Evolutionary conservation across 768 basidiomycete species (phyloP).

Genomic region (Lyophyllum semitale): DNA sequence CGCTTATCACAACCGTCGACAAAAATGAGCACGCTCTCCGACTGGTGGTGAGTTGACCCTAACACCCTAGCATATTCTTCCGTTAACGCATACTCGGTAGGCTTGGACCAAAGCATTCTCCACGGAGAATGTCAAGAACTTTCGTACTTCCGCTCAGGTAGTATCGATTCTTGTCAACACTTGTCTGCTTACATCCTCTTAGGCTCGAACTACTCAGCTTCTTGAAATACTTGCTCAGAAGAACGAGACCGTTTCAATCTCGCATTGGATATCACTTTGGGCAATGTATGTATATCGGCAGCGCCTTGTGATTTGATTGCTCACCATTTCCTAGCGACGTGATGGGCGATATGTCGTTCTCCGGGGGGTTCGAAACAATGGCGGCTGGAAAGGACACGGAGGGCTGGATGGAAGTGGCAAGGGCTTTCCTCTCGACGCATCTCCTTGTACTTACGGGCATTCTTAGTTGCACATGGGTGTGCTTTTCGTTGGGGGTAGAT

Average conservation of each 20-base stretch:
- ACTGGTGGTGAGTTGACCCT: slow-evolving; percentile 12
- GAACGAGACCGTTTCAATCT: slow-evolving; percentile 8
- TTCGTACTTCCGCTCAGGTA: slow-evolving; percentile 11
- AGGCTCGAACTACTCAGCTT: slow-evolving; percentile 11
- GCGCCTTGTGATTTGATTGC: slow-evolving; percentile 1
- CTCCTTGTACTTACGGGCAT: background rate
- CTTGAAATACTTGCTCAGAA: slow-evolving; percentile 7
- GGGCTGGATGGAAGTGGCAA: slow-evolving; percentile 25
- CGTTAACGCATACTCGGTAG: slow-evolving; percentile 6
- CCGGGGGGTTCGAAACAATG: slow-evolving; percentile 27
- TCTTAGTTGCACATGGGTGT: slow-evolving; percentile 20
- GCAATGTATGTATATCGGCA: slow-evolving; percentile 4
- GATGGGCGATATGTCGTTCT: slow-evolving; percentile 28
- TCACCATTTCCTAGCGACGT: slow-evolving; percentile 16
- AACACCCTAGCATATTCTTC: background rate
- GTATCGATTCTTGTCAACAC: background rate
- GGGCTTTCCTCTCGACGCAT: background rate
- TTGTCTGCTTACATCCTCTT: no score
- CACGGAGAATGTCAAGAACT: slow-evolving; percentile 25
- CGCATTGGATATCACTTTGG: slow-evolving; percentile 21
- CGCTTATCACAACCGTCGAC: slow-evolving; percentile 20
- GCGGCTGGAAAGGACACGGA: slow-evolving; percentile 20
- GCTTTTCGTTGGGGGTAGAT: slow-evolving; percentile 19
- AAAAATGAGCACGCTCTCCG: slow-evolving; percentile 14
- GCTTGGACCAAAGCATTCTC: slow-evolving; percentile 33